Evolutionary conservation across 2,329 filamentous ascomycete genomes (phyloP).

Genomic region (Tolypocladium paradoxum): DNA sequence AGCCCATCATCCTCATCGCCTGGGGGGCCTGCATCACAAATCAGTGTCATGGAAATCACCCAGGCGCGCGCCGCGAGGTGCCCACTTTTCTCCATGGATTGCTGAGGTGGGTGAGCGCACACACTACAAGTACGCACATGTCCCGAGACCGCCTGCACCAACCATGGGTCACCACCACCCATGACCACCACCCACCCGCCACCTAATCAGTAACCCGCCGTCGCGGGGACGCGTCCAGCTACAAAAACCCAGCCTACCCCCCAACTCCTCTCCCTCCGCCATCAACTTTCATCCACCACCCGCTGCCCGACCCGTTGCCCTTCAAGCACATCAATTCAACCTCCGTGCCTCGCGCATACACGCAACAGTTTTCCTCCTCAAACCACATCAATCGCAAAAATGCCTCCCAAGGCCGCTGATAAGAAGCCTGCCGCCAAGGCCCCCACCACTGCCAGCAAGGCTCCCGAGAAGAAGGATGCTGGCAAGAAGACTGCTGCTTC

Average conservation of each 20-base stretch:
- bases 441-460: conserved; percentile 60
- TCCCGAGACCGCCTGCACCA: no score
- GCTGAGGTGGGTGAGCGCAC: no score
- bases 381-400: conserved; percentile 42
- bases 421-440: conserved; percentile 99
- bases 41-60: neutral
- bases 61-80: neutral
- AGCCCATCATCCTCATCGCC: neutral
- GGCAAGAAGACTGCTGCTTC: conserved; percentile 98
- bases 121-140: no score
- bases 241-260: conserved; percentile 48
- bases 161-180: conserved; percentile 1
- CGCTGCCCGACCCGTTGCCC: conserved; percentile 21
- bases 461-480: conserved; percentile 94
- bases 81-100: neutral
- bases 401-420: conserved; percentile 96
- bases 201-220: conserved; percentile 47
- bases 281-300: conserved; percentile 31
- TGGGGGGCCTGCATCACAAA: neutral
- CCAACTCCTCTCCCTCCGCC: conserved; percentile 35
- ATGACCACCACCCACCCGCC: conserved; percentile 7
- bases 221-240: conserved; percentile 42
- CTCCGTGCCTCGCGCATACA: neutral
- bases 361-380: conserved; percentile 6
- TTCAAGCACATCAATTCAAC: conserved; percentile 5